Evolutionary conservation across 345 rosid species (phyloP).

Genomic region (Citrus maxima): DNA sequence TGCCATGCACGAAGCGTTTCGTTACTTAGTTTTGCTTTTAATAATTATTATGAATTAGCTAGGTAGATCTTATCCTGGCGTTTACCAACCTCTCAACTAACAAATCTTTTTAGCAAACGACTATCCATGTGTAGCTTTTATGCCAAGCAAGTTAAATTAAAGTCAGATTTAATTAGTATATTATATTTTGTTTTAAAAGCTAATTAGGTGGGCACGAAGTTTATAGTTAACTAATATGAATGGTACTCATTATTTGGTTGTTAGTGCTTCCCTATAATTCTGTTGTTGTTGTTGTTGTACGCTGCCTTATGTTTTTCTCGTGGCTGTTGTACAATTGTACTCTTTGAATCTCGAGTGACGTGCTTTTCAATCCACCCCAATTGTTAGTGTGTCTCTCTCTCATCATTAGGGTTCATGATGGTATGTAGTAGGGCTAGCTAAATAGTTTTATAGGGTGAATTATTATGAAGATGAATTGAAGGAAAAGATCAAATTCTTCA

Average conservation of each 20-base stretch:
- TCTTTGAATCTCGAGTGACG: background rate
- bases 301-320: background rate
- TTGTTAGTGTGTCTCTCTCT: background rate
- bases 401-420: background rate
- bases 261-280: background rate
- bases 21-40: background rate
- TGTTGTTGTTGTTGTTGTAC: background rate
- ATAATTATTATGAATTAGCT: background rate
- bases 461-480: background rate
- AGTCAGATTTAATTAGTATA: background rate
- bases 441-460: background rate
- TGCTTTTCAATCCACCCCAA: background rate
- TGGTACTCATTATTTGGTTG: background rate
- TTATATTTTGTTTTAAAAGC: background rate
- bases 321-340: background rate
- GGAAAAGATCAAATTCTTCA: background rate
- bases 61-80: background rate
- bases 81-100: constrained; percentile 1
- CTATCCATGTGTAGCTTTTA: background rate
- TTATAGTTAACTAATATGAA: background rate
- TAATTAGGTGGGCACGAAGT: background rate
- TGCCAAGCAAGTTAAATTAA: background rate
- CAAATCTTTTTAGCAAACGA: background rate
- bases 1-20: background rate
- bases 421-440: background rate